Evolutionary conservation across 768 basidiomycete genomes (phyloP).

Genomic region (Panaeolus papilionaceus): DNA sequence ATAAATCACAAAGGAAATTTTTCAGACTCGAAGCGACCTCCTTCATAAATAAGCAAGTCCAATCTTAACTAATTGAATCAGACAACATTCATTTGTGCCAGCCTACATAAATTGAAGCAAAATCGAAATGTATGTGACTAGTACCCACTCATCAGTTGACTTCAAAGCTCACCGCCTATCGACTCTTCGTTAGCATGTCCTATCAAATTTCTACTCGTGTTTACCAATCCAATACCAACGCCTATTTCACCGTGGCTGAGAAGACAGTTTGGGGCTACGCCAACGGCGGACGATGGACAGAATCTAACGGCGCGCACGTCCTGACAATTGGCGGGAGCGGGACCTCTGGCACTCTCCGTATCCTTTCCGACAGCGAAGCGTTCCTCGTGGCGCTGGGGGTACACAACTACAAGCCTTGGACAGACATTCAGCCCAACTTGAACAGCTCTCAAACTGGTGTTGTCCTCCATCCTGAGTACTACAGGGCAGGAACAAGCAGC

Average conservation of each 20-base stretch:
- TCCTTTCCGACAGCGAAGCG: conserved; percentile 35
- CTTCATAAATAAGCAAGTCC: too few relatives aligned
- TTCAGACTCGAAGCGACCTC: too few relatives aligned
- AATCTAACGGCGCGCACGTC: conserved; percentile 26
- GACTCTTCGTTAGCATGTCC: neutral
- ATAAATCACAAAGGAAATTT: too few relatives aligned
- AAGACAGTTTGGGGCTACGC: conserved; percentile 40
- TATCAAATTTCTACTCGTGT: conserved; percentile 17
- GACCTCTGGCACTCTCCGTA: conserved; percentile 45
- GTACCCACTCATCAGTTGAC: neutral
- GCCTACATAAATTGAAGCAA: too few relatives aligned
- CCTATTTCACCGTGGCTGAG: conserved; percentile 39
- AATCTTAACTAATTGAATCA: too few relatives aligned
- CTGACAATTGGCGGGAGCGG: conserved; percentile 45
- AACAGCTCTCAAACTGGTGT: conserved; percentile 29
- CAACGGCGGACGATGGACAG: conserved; percentile 25
- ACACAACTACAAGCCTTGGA: conserved; percentile 46
- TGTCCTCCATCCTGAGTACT: conserved; percentile 36
- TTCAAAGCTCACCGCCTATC: neutral
- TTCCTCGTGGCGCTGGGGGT: conserved; percentile 44
- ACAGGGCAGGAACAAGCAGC: conserved; percentile 19
- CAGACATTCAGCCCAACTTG: conserved; percentile 42
- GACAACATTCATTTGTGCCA: too few relatives aligned
- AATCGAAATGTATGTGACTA: too few relatives aligned
- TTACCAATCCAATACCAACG: conserved; percentile 22